Evolutionary conservation across 1,139 yeast genomes (phyloP).

Genomic region (Sugiyamaella japonica): DNA sequence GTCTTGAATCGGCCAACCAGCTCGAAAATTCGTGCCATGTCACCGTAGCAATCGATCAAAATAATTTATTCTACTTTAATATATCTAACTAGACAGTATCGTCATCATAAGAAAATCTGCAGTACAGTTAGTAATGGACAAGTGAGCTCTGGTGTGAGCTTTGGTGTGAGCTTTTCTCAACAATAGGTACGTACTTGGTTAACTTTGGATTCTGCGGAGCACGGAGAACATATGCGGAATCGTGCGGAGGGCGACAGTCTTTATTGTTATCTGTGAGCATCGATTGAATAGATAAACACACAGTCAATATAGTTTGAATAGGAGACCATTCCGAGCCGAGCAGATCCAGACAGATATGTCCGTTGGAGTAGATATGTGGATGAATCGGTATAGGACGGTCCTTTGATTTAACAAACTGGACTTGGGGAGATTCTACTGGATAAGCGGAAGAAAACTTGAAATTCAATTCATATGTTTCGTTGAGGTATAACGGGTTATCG

Average conservation of each 20-base stretch:
- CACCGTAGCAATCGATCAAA: background rate
- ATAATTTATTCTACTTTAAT: background rate
- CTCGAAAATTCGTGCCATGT: constrained; percentile 10
- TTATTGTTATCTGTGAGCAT: constrained; percentile 56
- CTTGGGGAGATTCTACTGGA: constrained; percentile 67
- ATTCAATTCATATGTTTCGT: constrained; percentile 43
- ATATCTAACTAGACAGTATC: constrained; percentile 44
- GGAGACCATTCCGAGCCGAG: constrained; percentile 76
- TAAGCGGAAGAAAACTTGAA: constrained; percentile 51
- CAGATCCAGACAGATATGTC: constrained; percentile 59
- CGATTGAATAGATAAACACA: constrained; percentile 62
- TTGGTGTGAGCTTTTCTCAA: too few species aligned
- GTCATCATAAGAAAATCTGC: constrained; percentile 45
- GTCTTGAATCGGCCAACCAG: background rate
- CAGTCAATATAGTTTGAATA: constrained; percentile 56
- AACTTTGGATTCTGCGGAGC: constrained; percentile 62
- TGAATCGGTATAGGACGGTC: constrained; percentile 54
- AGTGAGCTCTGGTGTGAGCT: too few species aligned
- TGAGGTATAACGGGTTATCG: constrained; percentile 39
- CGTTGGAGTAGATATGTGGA: constrained; percentile 73
- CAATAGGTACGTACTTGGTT: constrained; percentile 39
- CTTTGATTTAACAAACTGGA: constrained; percentile 45
- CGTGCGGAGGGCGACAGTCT: constrained; percentile 53
- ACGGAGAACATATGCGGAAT: constrained; percentile 47
- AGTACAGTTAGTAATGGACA: constrained; percentile 25